Evolutionary conservation across 306 rosid species (phyloP), one percentile per base, ranked within the genome.

Genomic region (Gastrolobium villosum): DNA sequence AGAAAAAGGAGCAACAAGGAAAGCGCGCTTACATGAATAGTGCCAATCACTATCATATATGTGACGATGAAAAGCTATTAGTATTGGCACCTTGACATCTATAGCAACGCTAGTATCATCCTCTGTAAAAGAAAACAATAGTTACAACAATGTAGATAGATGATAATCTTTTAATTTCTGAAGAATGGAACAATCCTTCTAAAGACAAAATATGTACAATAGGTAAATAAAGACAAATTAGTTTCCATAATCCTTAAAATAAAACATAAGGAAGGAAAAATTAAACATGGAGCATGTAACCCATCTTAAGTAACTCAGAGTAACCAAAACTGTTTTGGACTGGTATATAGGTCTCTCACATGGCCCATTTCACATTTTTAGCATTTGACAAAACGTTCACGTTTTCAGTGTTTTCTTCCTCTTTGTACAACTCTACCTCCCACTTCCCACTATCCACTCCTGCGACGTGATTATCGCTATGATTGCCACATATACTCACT

Each of bases 1-100:
- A 32, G 26, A 63, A 72, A 66, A 48, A 46, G 26, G 39, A 8
- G 45, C 72, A 54, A 28, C 28, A 43, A 30, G 68, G 64, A 44
- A 44, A 36, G 31, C 46, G 82, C 30, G 84, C 98, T 86, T 81
- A 91, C 99, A 96, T 64, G 91, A 71, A 87, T 93, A 96, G 78
- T 88, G 99, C 99, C 98, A 96, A 15, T 90, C 85, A 7, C 71
- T 88, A 80, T 91, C 90, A 84, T 90, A 93, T 46, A 95, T 79
- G 79, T 91, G 97, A 41, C 80, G 81, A 79, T 88, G 92, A 87
- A 96, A 96, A 60, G 83, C 94, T 81, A 55, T 84, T 78, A 96
- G 87, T 81, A 96, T 93, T 13, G 98, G 99, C 72, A 96, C 91
- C 84, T 96, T 96, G 70, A 96, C 89, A 59, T 91, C 94, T 4